A percentile compares a stretch with the other conserved stretches of the same genome.
Evolutionary conservation across 306 rosid genomes (phyloP).

Genomic region (Mucuna pruriens): DNA sequence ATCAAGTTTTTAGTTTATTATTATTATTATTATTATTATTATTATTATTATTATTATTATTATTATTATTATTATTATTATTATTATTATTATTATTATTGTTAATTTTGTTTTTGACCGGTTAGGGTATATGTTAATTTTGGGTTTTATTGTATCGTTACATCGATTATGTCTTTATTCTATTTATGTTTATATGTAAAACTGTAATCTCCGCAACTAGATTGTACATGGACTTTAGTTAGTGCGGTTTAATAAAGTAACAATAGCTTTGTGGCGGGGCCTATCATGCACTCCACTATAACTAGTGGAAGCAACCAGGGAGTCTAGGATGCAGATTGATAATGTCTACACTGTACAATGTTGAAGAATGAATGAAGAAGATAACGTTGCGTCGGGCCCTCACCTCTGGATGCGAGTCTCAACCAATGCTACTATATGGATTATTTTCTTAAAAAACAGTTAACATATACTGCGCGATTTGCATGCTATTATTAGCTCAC

Average conservation of each 20-base stretch:
- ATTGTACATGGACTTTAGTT: not conserved
- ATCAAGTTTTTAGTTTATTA: constrained; percentile 56
- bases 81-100: too few relatives aligned
- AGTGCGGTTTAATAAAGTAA: constrained; percentile 7
- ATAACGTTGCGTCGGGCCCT: not conserved
- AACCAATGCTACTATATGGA: not conserved
- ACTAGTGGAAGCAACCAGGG: not conserved
- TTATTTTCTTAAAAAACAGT: too few relatives aligned
- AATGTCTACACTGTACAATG: not conserved
- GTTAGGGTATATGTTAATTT: not conserved
- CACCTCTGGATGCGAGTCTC: not conserved
- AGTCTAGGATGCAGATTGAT: not conserved
- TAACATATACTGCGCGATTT: not conserved
- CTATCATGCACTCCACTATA: not conserved
- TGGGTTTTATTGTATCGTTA: not conserved
- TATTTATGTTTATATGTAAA: not conserved
- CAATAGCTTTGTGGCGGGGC: not conserved
- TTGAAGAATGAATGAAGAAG: not conserved
- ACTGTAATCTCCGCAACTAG: not conserved
- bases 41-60: too few relatives aligned
- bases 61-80: too few relatives aligned
- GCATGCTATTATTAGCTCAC: not conserved
- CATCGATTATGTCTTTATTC: not conserved
- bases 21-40: too few relatives aligned
- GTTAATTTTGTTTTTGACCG: not conserved